Conservation (phyloP, 305 asterid species). For the Striga hermonthica region DNA sequence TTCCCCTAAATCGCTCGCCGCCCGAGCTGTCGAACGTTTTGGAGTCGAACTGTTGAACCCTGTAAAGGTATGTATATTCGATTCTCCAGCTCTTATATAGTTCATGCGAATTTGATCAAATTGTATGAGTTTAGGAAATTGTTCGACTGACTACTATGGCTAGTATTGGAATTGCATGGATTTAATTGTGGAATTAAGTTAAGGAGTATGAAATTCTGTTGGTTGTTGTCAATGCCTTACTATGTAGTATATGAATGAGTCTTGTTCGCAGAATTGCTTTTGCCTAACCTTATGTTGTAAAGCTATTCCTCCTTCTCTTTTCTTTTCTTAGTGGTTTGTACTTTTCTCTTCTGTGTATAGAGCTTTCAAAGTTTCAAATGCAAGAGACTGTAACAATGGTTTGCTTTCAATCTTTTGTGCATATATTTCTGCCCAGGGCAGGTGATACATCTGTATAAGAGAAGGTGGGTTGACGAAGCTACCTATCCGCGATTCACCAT, state of each 20-base stretch:
- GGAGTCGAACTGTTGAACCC: slow-evolving; percentile 68
- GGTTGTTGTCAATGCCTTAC: too few relatives aligned
- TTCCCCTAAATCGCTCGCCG: slow-evolving; percentile 59
- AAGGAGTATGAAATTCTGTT: too few relatives aligned
- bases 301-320: not conserved
- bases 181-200: not conserved
- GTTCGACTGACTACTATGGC: slow-evolving; percentile 2
- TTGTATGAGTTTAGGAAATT: not conserved
- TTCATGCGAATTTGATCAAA: not conserved
- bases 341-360: slow-evolving; percentile 9
- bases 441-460: slow-evolving; percentile 77
- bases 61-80: slow-evolving; percentile 58
- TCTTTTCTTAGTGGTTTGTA: not conserved
- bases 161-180: not conserved
- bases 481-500: slow-evolving; percentile 89
- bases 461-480: slow-evolving; percentile 88
- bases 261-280: too few relatives aligned
- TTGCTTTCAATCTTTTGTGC: slow-evolving; percentile 23
- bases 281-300: too few relatives aligned
- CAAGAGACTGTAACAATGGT: slow-evolving; percentile 17
- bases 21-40: slow-evolving; percentile 74
- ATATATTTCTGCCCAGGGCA: slow-evolving; percentile 32
- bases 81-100: not conserved
- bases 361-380: slow-evolving; percentile 9
- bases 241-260: too few relatives aligned